These are phyloP conservation scores for Postia placenta DNA, from an alignment of 768 basidiomycete genomes.

Conservation along the genomic window DNA sequence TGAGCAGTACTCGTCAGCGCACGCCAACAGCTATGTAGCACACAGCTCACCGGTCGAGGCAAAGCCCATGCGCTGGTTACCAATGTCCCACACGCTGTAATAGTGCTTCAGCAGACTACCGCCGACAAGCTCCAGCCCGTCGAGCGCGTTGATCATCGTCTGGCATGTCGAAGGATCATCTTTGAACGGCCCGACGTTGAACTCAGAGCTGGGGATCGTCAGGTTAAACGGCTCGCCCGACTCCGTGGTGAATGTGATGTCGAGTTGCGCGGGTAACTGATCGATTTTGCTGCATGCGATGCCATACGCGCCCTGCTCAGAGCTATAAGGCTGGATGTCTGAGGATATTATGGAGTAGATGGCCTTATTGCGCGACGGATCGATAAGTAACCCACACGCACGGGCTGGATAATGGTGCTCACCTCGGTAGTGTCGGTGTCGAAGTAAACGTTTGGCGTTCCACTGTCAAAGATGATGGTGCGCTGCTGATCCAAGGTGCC, in stretches of 20 bases:
- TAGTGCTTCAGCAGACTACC: slow-evolving; percentile 55
- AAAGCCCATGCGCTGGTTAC: slow-evolving; percentile 43
- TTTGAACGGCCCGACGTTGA: slow-evolving; percentile 52
- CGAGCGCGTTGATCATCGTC: slow-evolving; percentile 54
- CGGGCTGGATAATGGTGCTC: slow-evolving; percentile 7
- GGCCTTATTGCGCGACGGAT: slow-evolving; percentile 27
- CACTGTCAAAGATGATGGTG: slow-evolving; percentile 50
- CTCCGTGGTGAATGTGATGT: slow-evolving; percentile 45
- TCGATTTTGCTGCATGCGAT: slow-evolving; percentile 37
- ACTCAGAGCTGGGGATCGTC: slow-evolving; percentile 50
- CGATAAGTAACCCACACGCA: not conserved
- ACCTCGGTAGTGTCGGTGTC: slow-evolving; percentile 45
- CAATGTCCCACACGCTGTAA: slow-evolving; percentile 54
- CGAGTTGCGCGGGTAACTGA: slow-evolving; percentile 44
- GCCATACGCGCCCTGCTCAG: slow-evolving; percentile 51
- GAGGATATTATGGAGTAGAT: slow-evolving; percentile 56
- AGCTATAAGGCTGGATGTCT: slow-evolving; percentile 43
- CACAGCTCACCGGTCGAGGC: slow-evolving; percentile 32
- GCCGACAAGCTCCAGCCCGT: slow-evolving; percentile 44
- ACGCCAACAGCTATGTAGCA: not conserved
- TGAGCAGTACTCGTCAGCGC: no score
- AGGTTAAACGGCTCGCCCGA: slow-evolving; percentile 44
- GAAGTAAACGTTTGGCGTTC: slow-evolving; percentile 51
- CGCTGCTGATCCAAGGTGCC: slow-evolving; percentile 33
- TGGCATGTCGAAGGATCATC: slow-evolving; percentile 44